Evolutionary conservation across 345 rosid genomes (phyloP), one percentile per base, ranked within the genome.

Genomic region (Citrus inodora): DNA sequence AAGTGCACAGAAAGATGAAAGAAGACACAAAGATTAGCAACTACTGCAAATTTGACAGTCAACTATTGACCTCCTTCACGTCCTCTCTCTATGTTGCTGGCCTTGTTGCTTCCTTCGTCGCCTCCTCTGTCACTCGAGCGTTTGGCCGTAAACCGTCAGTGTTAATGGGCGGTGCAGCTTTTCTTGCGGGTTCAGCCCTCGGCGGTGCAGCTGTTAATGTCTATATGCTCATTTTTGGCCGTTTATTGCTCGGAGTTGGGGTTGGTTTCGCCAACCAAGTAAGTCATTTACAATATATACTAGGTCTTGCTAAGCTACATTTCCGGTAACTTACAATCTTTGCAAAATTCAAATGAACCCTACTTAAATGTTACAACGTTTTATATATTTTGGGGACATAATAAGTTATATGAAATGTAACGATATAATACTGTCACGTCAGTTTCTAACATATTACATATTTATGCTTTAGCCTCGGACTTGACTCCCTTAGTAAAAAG

Each of bases 241-340:
- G 93, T 33, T 79, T 89, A 68, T 82, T 94, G 80, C 93, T 91
- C 1, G 98, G 94, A 0, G 78, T 92, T 27, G 93, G 98, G 0
- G 86, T 92, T 7, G 95, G 97, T 40, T 92, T 92, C 30, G 86
- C 93, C 8, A 94, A 94, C 78, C 94, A 94, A 95, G 97, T 92
- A 61, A 24, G 30, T 42, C 16, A 33, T 25, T 48, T 10, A 32
- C 37, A 14, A 28, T 30, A 30, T 25, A 27, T 5, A 27, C 27
- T 1, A 40, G 9, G 37, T 33, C 37, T 5, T 33, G 37, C 35
- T 33, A 33, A 33, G 35, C 4, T 33, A 4, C 35, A 33, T 33
- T 33, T 33, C 35, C 5, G 6, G 35, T 4, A 2, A 35, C 9
- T 37, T 37, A 37, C 40, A 37, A 1, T 37, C 40, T 37, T 7